These are phyloP conservation scores for Crucibulum laeve DNA, from an alignment of 768 basidiomycete species.

Conservation along the genomic window DNA sequence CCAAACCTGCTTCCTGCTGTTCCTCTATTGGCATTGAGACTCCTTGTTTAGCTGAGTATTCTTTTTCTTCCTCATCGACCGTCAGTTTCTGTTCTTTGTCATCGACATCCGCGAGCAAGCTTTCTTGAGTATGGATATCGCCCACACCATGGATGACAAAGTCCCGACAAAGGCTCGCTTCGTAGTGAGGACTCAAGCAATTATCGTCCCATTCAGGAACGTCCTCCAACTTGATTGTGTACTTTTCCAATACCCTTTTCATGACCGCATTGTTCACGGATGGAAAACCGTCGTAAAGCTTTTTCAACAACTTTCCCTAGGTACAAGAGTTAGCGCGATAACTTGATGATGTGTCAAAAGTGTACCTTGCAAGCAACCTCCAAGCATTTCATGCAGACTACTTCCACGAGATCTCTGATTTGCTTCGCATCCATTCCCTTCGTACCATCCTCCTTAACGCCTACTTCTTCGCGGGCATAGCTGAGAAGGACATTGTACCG, in stretches of 20 bases:
- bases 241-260: slow-evolving; percentile 41
- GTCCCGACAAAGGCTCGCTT: slow-evolving; percentile 53
- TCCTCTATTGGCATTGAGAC: slow-evolving; percentile 1
- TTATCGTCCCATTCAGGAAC: slow-evolving; percentile 52
- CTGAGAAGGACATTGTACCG: slow-evolving; percentile 45
- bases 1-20: slow-evolving; percentile 3
- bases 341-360: background rate
- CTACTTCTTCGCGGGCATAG: slow-evolving; percentile 37
- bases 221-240: slow-evolving; percentile 49
- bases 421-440: slow-evolving; percentile 40
- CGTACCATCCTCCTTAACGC: slow-evolving; percentile 22
- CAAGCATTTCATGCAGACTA: slow-evolving; percentile 57
- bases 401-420: slow-evolving; percentile 44
- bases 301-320: slow-evolving; percentile 65
- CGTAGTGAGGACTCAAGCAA: slow-evolving; percentile 36
- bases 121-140: slow-evolving; percentile 19
- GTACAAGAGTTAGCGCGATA: slow-evolving; percentile 3
- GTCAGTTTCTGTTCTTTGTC: slow-evolving; percentile 9
- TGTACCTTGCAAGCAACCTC: slow-evolving; percentile 57
- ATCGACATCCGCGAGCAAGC: slow-evolving; percentile 14
- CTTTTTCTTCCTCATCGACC: slow-evolving; percentile 8
- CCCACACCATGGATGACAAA: slow-evolving; percentile 28
- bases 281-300: slow-evolving; percentile 45
- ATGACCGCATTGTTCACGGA: slow-evolving; percentile 38
- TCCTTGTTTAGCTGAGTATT: slow-evolving; percentile 5